These are phyloP conservation scores for Candida ponderosae DNA, from an alignment of 805 yeast genomes.

Conservation along the genomic window DNA sequence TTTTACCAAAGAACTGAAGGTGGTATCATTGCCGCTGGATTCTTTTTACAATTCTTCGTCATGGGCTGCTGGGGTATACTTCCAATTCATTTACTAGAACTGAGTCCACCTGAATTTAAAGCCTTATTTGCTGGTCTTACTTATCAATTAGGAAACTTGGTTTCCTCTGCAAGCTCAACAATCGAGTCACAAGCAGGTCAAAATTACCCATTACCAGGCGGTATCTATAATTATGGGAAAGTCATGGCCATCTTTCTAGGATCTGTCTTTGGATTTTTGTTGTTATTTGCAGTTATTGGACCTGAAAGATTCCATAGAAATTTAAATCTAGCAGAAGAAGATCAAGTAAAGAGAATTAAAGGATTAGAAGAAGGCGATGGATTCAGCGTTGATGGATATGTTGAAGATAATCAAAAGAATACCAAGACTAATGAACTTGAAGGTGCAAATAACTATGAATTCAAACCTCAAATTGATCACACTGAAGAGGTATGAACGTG, in stretches of 20 bases:
- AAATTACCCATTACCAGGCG: constrained; percentile 10
- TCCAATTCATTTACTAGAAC: constrained; percentile 59
- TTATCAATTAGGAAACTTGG: constrained; percentile 63
- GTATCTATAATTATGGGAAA: constrained; percentile 50
- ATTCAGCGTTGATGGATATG: too few species aligned
- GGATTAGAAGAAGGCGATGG: background rate
- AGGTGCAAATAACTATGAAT: too few species aligned
- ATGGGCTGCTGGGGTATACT: constrained; percentile 73
- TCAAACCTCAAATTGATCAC: too few species aligned
- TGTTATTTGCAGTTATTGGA: constrained; percentile 43
- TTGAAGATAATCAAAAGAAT: too few species aligned
- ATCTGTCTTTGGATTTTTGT: constrained; percentile 47
- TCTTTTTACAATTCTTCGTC: constrained; percentile 57
- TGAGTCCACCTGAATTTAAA: constrained; percentile 60
- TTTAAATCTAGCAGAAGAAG: constrained; percentile 18
- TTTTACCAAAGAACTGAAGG: constrained; percentile 28
- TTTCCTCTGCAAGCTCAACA: constrained; percentile 60
- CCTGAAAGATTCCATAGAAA: constrained; percentile 44
- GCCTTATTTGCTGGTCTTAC: constrained; percentile 54
- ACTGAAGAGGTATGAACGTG: too few species aligned
- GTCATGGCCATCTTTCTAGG: constrained; percentile 68
- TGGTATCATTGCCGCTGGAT: constrained; percentile 52
- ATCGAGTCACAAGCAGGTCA: constrained; percentile 41
- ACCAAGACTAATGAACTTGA: too few species aligned
- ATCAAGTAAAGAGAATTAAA: background rate